Conservation (phyloP, 176 grass and related monocot species). For the Tillandsia fasciculata region DNA sequence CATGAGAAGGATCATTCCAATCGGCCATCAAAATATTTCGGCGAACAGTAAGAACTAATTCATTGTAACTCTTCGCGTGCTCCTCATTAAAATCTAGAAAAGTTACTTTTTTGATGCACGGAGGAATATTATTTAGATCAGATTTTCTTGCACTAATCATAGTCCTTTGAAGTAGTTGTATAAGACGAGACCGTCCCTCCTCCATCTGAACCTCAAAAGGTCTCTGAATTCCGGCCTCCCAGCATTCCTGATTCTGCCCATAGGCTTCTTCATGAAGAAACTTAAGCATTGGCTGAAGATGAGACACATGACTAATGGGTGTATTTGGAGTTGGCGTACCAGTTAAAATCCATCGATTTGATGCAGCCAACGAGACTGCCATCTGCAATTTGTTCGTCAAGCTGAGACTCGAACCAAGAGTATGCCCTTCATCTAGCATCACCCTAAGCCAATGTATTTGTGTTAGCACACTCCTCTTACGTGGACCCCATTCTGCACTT, state of each 20-base stretch:
- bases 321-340: constrained; percentile 94
- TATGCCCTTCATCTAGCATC: constrained; percentile 98
- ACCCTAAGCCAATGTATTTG: constrained; percentile 94
- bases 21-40: constrained; percentile 97
- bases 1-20: constrained; percentile 97
- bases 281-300: constrained; percentile 91
- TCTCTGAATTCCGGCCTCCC: constrained; percentile 69
- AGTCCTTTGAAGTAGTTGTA: constrained; percentile 65
- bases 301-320: constrained; percentile 82
- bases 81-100: constrained; percentile 75
- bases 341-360: constrained; percentile 94
- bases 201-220: constrained; percentile 82
- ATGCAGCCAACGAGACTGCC: constrained; percentile 84
- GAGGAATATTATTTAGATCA: constrained; percentile 84
- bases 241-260: constrained; percentile 70
- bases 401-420: constrained; percentile 76
- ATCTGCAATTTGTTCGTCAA: constrained; percentile 95
- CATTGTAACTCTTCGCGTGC: constrained; percentile 89
- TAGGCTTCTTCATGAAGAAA: constrained; percentile 94
- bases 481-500: constrained; percentile 76
- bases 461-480: constrained; percentile 71
- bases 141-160: constrained; percentile 97
- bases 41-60: constrained; percentile 73
- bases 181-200: constrained; percentile 53
- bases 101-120: constrained; percentile 71